Conservation (phyloP, 805 yeast species). For the Zygosaccharomyces lentus region DNA sequence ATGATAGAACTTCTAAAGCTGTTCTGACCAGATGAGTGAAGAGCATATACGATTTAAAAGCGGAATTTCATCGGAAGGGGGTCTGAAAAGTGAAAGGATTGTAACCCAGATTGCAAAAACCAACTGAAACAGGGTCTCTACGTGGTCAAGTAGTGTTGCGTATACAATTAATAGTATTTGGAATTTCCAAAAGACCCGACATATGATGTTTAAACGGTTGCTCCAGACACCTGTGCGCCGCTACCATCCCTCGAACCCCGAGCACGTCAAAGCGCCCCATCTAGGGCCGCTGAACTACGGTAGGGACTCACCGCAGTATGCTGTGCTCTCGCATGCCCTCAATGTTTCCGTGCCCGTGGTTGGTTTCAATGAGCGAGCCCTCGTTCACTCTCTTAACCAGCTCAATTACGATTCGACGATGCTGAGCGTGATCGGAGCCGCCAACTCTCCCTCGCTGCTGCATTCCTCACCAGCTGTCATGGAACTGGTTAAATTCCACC, state of each 20-base stretch:
- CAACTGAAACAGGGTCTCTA: too few species aligned
- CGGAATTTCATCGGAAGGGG: too few species aligned
- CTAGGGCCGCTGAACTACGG: constrained; percentile 27
- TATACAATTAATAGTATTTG: neutral
- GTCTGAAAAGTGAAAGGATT: too few species aligned
- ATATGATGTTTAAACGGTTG: neutral
- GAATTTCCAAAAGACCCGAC: too few species aligned
- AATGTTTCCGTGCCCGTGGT: constrained; percentile 28
- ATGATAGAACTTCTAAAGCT: too few species aligned
- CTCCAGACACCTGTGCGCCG: constrained; percentile 12
- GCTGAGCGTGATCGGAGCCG: constrained; percentile 30
- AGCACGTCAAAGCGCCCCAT: constrained; percentile 19
- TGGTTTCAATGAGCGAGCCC: constrained; percentile 33
- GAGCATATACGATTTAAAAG: too few species aligned
- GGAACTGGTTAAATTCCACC: constrained; percentile 54
- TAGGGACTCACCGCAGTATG: constrained; percentile 27
- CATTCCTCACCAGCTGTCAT: constrained; percentile 34
- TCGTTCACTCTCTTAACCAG: constrained; percentile 27
- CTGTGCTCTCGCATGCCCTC: constrained; percentile 26
- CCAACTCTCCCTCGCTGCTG: constrained; percentile 32
- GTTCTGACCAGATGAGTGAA: too few species aligned
- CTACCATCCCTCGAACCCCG: constrained; percentile 28
- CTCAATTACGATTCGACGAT: constrained; percentile 27
- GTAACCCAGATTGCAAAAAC: too few species aligned
- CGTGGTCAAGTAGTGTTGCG: too few species aligned